Evolutionary conservation across 2,329 filamentous ascomycete genomes (phyloP), one percentile per base, ranked within the genome.

Genomic region (Ceratocystis albifundus): DNA sequence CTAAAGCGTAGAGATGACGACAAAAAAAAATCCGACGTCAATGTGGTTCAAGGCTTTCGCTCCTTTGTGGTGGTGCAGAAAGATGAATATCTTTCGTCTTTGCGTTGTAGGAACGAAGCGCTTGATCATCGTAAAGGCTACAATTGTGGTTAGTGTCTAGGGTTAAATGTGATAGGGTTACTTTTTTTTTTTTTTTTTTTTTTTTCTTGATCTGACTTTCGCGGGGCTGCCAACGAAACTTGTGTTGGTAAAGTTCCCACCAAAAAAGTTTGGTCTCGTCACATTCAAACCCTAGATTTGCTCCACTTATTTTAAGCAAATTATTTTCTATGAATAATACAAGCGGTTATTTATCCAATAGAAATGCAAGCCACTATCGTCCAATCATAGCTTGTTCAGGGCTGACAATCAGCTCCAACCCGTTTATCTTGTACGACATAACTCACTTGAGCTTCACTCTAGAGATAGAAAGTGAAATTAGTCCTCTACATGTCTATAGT

Each of bases 161-260:
- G 55, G 55, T 59, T 59, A 25, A 1, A 7, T 12, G 3, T 3
- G 36, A 4, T 59, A 59, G 55, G 55, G 55, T 59, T 59, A n/a
- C n/a, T n/a, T n/a, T n/a, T n/a, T n/a, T n/a, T n/a, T n/a, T n/a
- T n/a, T 65, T 57, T 61, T 66, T 59, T 59, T 59, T 57, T 57
- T 59, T 59, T 59, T 59, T 59, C 53, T n/a, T 59, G 17, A 41
- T 41, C 15, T n/a, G 30, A 59, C n/a, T 59, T 59, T 59, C 28
- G 55, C 55, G 55, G 55, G 55, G 55, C 32, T 59, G 48, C 25
- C 48, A 53, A 8, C 48, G 7, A 20, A 22, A 41, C 10, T 50
- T 50, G 48, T 50, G 48, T 3, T 50, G 48, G 48, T 8, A 25
- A 50, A 50, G 22, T 53, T 28, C 48, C 48, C 30, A 53, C 48